phyloP scores from a whole-genome alignment of 192 early-diverging fungal genomes.

The Bifiguratus adelaidae region DNA sequence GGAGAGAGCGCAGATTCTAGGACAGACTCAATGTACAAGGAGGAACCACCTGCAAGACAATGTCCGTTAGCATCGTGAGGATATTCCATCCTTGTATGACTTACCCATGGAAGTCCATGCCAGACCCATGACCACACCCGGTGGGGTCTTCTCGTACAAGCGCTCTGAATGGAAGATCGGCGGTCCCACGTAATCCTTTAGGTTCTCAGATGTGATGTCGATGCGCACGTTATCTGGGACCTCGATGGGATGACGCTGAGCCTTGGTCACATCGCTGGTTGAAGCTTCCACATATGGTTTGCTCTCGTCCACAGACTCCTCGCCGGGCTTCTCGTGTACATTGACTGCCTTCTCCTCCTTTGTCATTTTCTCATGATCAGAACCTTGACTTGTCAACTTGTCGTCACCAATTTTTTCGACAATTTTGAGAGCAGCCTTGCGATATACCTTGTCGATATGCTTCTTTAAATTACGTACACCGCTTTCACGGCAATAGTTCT shows the following conservation, averaged over 20 bases:
- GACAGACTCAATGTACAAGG: constrained; percentile 93
- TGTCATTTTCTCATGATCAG: constrained; percentile 1
- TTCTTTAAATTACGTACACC: constrained; percentile 98
- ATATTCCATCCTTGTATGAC: constrained; percentile 6
- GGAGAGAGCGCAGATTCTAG: constrained; percentile 63
- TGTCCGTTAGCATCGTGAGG: background rate
- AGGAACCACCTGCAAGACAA: constrained; percentile 79
- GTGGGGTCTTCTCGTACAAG: constrained; percentile 82
- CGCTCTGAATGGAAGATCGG: constrained; percentile 83
- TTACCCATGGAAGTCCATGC: constrained; percentile 96
- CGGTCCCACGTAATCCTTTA: constrained; percentile 91
- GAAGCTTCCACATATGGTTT: constrained; percentile 14
- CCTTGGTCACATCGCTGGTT: constrained; percentile 12
- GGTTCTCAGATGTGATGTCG: constrained; percentile 52
- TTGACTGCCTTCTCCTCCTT: constrained; percentile 6
- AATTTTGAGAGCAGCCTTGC: constrained; percentile 90
- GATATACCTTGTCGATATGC: constrained; percentile 96
- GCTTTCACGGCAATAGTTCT: constrained; percentile 91
- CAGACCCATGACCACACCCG: constrained; percentile 96
- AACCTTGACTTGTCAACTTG: constrained; percentile 7
- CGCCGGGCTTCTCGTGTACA: constrained; percentile 20
- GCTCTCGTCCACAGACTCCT: constrained; percentile 14
- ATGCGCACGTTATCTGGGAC: constrained; percentile 45
- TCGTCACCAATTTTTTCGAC: constrained; percentile 46
- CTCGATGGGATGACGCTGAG: constrained; percentile 27